A percentile compares a stretch with the other conserved stretches of the same genome.
Evolutionary conservation across 73 alveolate species (phyloP).

Genomic region (Paramecium caudatum): DNA sequence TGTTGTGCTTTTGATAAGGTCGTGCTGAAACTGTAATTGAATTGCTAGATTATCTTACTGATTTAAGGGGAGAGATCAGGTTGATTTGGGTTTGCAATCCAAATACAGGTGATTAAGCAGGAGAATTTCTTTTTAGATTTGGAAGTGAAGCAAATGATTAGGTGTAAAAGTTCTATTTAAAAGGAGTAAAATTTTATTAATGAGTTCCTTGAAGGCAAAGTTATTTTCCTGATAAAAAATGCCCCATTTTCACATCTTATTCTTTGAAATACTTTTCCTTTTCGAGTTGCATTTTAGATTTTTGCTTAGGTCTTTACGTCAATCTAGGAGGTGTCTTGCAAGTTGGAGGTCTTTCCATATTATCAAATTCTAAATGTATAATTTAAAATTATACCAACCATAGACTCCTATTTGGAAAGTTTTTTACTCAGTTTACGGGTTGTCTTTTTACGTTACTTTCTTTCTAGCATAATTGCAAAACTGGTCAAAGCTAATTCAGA

Average conservation of each 20-base stretch:
- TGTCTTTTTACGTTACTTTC: constrained; percentile 6
- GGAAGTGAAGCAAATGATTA: neutral
- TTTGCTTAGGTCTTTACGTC: constrained; percentile 7
- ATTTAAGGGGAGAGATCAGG: neutral
- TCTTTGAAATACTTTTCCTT: constrained; percentile 9
- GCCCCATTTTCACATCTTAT: neutral
- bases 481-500: constrained; percentile 7
- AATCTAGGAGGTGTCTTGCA: constrained; percentile 12
- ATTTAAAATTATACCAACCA: neutral
- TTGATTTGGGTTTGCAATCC: neutral
- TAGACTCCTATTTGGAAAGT: constrained; percentile 6
- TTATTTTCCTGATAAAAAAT: neutral
- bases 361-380: neutral
- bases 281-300: neutral
- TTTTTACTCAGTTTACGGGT: neutral
- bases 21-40: neutral
- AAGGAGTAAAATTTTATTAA: neutral
- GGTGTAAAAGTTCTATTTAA: constrained; percentile 10
- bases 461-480: constrained; percentile 20
- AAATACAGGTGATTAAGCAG: neutral
- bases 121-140: neutral
- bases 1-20: neutral
- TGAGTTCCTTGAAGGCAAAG: neutral
- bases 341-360: constrained; percentile 43
- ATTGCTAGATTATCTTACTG: neutral